phyloP scores from a whole-genome alignment of 176 grass and related monocot genomes.

The Paspalum notatum region DNA sequence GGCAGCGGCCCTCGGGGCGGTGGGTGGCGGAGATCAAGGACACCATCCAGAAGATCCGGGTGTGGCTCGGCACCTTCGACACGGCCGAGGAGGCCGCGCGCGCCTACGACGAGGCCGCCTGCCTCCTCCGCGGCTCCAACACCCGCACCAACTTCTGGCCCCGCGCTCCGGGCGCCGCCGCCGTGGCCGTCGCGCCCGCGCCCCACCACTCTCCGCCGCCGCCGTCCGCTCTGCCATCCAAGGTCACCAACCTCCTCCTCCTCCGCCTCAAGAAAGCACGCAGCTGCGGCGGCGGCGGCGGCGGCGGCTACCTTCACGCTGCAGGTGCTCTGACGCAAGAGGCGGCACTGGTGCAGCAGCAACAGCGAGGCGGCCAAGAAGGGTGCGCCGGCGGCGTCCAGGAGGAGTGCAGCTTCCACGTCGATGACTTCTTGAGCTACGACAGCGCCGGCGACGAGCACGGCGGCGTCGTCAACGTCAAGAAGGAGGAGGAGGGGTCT shows the following conservation, averaged over 20 bases:
- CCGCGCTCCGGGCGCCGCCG: background rate
- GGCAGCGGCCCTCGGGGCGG: conserved; percentile 63
- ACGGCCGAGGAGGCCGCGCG: conserved; percentile 54
- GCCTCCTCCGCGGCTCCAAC: conserved; percentile 78
- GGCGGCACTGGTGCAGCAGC: background rate
- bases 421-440: conserved; percentile 40
- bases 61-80: conserved; percentile 67
- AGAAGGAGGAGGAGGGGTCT: conserved; percentile 31
- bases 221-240: conserved; percentile 30
- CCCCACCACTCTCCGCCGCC: background rate
- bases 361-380: background rate
- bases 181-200: background rate
- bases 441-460: background rate
- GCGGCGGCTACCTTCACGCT: too few relatives aligned
- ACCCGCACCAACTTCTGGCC: conserved; percentile 77
- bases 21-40: conserved; percentile 95
- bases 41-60: conserved; percentile 77
- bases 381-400: background rate
- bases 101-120: conserved; percentile 74
- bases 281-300: background rate
- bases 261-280: conserved; percentile 44
- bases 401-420: conserved; percentile 34
- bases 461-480: conserved; percentile 27
- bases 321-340: background rate
- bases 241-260: conserved; percentile 41